Conservation (phyloP, 208 protist genomes). For the Endotrypanum monterogeii region DNA sequence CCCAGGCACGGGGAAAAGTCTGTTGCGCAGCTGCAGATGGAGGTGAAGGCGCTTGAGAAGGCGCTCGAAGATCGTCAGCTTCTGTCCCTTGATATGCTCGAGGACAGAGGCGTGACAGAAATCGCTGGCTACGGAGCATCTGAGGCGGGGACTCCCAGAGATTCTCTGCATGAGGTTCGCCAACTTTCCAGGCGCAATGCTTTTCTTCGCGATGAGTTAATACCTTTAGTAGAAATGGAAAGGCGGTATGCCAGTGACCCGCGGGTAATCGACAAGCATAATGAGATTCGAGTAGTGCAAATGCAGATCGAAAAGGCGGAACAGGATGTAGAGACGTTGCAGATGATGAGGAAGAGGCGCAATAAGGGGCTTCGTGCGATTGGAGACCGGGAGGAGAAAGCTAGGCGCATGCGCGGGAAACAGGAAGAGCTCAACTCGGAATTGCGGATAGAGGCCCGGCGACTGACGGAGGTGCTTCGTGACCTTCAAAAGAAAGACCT, state of each 20-base stretch:
- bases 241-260: slow-evolving; percentile 43
- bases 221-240: slow-evolving; percentile 29
- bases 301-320: slow-evolving; percentile 55
- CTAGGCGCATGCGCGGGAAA: slow-evolving; percentile 39
- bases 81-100: slow-evolving; percentile 29
- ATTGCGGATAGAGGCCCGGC: slow-evolving; percentile 43
- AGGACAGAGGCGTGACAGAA: slow-evolving; percentile 10
- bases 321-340: slow-evolving; percentile 63
- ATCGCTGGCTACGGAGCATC: neutral
- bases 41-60: slow-evolving; percentile 33
- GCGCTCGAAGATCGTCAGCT: slow-evolving; percentile 40
- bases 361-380: slow-evolving; percentile 51
- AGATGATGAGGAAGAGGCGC: slow-evolving; percentile 53
- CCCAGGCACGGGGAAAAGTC: neutral
- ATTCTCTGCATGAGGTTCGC: slow-evolving; percentile 25
- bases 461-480: slow-evolving; percentile 54
- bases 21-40: slow-evolving; percentile 30
- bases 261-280: slow-evolving; percentile 64
- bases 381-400: slow-evolving; percentile 42
- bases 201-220: slow-evolving; percentile 39
- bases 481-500: slow-evolving; percentile 50
- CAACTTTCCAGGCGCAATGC: slow-evolving; percentile 45
- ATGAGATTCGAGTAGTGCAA: slow-evolving; percentile 55
- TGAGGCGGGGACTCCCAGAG: slow-evolving; percentile 1
- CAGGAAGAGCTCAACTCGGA: slow-evolving; percentile 52